Percentiles rank a stretch among this genome's conserved stretches.
Conservation (phyloP, 2,329 filamentous ascomycete genomes). For the Thelonectria olida region DNA sequence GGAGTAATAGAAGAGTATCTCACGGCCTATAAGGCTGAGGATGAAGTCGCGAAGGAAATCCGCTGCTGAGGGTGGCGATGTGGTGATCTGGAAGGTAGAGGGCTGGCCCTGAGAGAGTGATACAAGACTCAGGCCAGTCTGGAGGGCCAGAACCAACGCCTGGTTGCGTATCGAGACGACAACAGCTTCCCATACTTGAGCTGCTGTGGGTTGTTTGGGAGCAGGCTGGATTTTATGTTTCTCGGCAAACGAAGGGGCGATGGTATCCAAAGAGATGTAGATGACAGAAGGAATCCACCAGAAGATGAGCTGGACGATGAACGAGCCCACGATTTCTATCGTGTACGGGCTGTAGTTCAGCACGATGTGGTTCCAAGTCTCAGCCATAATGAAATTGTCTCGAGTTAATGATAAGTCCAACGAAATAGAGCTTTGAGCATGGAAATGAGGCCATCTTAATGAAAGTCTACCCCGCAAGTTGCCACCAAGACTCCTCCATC, state of each 20-base stretch:
- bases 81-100: slow-evolving; percentile 50
- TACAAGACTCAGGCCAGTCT: slow-evolving; percentile 32
- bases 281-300: slow-evolving; percentile 56
- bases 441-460: not conserved
- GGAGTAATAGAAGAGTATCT: slow-evolving; percentile 64
- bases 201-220: slow-evolving; percentile 56
- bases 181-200: slow-evolving; percentile 56
- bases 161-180: slow-evolving; percentile 59
- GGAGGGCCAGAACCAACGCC: slow-evolving; percentile 48
- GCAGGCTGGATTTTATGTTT: slow-evolving; percentile 64
- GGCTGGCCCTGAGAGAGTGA: slow-evolving; percentile 25
- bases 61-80: slow-evolving; percentile 45
- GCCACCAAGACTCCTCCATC: not conserved
- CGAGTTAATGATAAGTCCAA: not conserved
- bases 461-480: not conserved
- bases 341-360: not conserved
- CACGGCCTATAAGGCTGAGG: slow-evolving; percentile 54
- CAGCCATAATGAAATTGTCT: not conserved
- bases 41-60: slow-evolving; percentile 53
- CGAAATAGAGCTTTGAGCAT: too few species aligned
- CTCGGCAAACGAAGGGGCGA: slow-evolving; percentile 58
- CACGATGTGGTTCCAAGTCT: not conserved
- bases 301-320: slow-evolving; percentile 52
- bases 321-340: slow-evolving; percentile 53
- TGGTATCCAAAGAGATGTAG: slow-evolving; percentile 54